phyloP scores from a whole-genome alignment of 306 rosid genomes.

The Lablab purpureus region DNA sequence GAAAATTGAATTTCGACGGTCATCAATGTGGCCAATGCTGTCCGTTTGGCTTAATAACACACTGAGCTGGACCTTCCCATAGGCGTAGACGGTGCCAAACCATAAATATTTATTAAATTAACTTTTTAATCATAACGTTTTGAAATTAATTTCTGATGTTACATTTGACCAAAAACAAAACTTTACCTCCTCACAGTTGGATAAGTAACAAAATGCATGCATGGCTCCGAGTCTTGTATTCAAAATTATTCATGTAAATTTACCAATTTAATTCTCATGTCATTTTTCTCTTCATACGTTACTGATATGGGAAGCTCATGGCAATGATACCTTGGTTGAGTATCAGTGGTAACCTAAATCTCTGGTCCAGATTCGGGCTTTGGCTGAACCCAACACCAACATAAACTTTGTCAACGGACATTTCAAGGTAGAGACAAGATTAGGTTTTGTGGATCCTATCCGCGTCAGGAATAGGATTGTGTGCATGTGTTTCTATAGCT shows the following conservation, averaged over 20 bases:
- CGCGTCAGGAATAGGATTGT: conserved; percentile 27
- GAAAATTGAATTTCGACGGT: neutral
- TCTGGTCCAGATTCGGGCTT: conserved; percentile 29
- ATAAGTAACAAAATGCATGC: too few species aligned
- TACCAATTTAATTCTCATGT: too few species aligned
- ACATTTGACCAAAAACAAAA: neutral
- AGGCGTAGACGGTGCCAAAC: neutral
- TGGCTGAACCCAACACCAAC: conserved; percentile 33
- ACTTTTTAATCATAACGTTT: too few species aligned
- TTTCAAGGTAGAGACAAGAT: conserved; percentile 51
- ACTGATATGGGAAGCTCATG: too few species aligned
- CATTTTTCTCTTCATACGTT: too few species aligned
- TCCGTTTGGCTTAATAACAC: neutral
- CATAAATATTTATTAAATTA: too few species aligned
- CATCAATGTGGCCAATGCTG: neutral
- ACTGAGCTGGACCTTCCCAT: neutral
- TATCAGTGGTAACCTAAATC: conserved; percentile 43
- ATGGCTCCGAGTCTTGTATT: too few species aligned
- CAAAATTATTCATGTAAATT: too few species aligned
- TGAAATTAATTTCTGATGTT: too few species aligned
- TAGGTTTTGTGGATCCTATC: conserved; percentile 50
- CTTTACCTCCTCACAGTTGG: neutral
- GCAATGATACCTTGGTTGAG: too few species aligned
- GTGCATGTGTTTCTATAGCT: conserved; percentile 47
- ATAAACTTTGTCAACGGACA: conserved; percentile 44